Conservation (phyloP, 2,329 filamentous ascomycete species). For the Teratosphaeria gauchensis region DNA sequence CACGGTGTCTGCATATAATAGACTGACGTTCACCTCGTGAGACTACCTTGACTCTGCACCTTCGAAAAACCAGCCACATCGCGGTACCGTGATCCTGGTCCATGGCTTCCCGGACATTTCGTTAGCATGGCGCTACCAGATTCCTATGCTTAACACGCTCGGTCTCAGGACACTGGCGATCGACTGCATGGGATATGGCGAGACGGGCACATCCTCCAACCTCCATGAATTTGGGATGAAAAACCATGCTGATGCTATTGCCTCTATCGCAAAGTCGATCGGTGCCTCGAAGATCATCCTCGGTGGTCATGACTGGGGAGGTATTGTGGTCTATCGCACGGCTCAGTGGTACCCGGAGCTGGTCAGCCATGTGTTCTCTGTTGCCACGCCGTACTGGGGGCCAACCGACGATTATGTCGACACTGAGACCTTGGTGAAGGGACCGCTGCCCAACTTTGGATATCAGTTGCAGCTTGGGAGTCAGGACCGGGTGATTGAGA, state of each 20-base stretch:
- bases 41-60: conserved; percentile 36
- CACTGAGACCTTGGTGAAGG: conserved; percentile 50
- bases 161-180: conserved; percentile 73
- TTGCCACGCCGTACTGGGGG: conserved; percentile 66
- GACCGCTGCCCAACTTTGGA: conserved; percentile 56
- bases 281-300: conserved; percentile 57
- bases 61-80: conserved; percentile 23
- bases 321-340: conserved; percentile 63
- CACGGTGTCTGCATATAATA: too few species aligned
- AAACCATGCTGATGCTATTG: conserved; percentile 64
- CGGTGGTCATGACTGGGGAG: conserved; percentile 90
- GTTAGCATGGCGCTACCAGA: conserved; percentile 83
- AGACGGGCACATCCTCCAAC: conserved; percentile 38
- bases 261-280: conserved; percentile 55
- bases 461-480: conserved; percentile 74
- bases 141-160: conserved; percentile 62
- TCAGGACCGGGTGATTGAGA: conserved; percentile 40
- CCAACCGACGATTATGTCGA: conserved; percentile 46
- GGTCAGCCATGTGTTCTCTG: conserved; percentile 63
- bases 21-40: conserved; percentile 1
- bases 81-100: conserved; percentile 47
- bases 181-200: conserved; percentile 79
- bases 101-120: conserved; percentile 78
- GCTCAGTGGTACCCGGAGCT: conserved; percentile 64
- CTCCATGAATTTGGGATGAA: conserved; percentile 60